Evolutionary conservation across 306 rosid genomes (phyloP).

Genomic region (Fagus sylvatica): DNA sequence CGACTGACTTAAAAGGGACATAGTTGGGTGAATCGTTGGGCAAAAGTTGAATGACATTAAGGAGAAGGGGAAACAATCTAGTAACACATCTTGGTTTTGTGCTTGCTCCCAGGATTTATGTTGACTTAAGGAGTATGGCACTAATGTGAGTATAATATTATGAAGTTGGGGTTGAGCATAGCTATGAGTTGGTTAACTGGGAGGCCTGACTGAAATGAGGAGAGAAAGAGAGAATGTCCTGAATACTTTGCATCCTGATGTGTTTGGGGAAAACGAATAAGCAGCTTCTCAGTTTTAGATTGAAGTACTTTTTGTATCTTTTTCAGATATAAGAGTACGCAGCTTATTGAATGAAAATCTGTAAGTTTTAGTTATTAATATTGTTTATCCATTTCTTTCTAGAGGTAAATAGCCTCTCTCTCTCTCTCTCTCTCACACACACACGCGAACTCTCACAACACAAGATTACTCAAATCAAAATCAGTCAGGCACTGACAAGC

Average conservation of each 20-base stretch:
- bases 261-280: constrained; percentile 6
- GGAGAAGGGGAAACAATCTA: too few species aligned
- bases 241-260: neutral
- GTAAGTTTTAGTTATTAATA: neutral
- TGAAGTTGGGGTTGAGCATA: too few species aligned
- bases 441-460: neutral
- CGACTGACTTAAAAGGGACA: too few species aligned
- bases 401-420: neutral
- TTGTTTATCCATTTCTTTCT: neutral
- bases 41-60: too few species aligned
- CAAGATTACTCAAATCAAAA: too few species aligned
- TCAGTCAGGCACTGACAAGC: too few species aligned
- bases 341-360: neutral
- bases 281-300: too few species aligned
- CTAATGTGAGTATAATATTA: too few species aligned
- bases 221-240: neutral
- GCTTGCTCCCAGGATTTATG: too few species aligned
- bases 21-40: too few species aligned
- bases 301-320: neutral
- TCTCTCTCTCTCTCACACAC: neutral
- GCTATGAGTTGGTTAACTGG: constrained; percentile 1
- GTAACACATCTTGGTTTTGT: too few species aligned
- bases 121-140: too few species aligned
- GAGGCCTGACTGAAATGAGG: constrained; percentile 27
- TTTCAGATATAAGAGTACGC: neutral